Evolutionary conservation across 768 basidiomycete genomes (phyloP).

Genomic region (Dacryopinax primogenitus): DNA sequence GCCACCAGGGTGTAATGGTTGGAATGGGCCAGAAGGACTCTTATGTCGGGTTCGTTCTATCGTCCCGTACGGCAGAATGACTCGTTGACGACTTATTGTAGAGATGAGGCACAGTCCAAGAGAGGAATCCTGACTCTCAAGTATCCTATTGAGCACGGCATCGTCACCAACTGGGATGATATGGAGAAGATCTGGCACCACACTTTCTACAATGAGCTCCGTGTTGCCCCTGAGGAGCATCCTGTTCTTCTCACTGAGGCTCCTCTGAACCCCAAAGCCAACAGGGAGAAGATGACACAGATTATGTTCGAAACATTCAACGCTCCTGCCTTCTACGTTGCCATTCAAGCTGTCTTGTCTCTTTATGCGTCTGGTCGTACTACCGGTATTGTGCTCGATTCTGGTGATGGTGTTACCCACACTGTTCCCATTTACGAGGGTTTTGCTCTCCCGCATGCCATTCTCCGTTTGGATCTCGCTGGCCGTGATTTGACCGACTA

Average conservation of each 20-base stretch:
- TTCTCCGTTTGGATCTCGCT: constrained; percentile 80
- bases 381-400: constrained; percentile 87
- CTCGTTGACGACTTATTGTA: constrained; percentile 22
- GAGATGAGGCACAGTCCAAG: constrained; percentile 87
- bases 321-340: constrained; percentile 61
- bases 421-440: constrained; percentile 95
- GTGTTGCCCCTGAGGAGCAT: constrained; percentile 87
- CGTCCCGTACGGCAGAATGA: constrained; percentile 11
- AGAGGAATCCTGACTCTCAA: constrained; percentile 88
- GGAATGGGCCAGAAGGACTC: constrained; percentile 96
- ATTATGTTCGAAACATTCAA: constrained; percentile 75
- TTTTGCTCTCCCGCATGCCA: constrained; percentile 85
- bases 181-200: constrained; percentile 99
- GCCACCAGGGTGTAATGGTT: constrained; percentile 92
- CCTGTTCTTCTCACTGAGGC: constrained; percentile 86
- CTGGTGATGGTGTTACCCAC: constrained; percentile 92
- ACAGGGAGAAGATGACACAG: constrained; percentile 89
- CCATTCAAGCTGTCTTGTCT: constrained; percentile 80
- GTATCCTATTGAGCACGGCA: constrained; percentile 88
- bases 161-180: constrained; percentile 97
- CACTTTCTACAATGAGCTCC: constrained; percentile 92
- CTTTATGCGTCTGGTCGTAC: constrained; percentile 90
- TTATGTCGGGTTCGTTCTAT: constrained; percentile 65
- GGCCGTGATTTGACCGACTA: constrained; percentile 83
- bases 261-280: constrained; percentile 84